Evolutionary conservation across 2,329 filamentous ascomycete genomes (phyloP).

Genomic region (Whalleya microplaca): DNA sequence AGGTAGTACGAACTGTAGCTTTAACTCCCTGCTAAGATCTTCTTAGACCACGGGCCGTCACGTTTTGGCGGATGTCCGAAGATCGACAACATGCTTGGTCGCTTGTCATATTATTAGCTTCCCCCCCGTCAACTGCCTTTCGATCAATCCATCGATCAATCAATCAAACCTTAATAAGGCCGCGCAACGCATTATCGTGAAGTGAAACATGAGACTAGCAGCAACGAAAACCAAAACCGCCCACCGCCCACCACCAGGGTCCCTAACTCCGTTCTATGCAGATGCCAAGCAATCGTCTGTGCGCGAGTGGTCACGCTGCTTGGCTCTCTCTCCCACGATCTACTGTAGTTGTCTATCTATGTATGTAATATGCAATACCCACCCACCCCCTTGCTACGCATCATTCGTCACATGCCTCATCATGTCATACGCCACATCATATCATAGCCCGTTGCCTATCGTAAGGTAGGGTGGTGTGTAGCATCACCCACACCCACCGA

Average conservation of each 20-base stretch:
- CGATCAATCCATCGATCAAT: not conserved
- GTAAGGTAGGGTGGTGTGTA: no score
- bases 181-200: conserved; percentile 3
- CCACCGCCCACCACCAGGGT: not conserved
- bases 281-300: conserved; percentile 2
- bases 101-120: not conserved
- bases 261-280: conserved; percentile 8
- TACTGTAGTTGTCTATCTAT: no score
- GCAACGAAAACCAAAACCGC: not conserved
- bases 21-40: not conserved
- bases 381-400: not conserved
- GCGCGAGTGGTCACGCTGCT: conserved; percentile 1
- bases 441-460: no score
- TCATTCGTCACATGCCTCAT: not conserved
- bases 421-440: no score
- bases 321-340: conserved; percentile 4
- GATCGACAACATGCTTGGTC: not conserved
- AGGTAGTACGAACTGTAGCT: no score
- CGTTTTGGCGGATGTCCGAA: not conserved
- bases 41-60: not conserved
- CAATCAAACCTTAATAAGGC: not conserved
- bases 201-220: not conserved
- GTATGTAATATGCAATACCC: conserved; percentile 4
- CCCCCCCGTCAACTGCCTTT: not conserved
- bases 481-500: no score